phyloP scores from a whole-genome alignment of 306 rosid genomes.

The Castanospermum australe region DNA sequence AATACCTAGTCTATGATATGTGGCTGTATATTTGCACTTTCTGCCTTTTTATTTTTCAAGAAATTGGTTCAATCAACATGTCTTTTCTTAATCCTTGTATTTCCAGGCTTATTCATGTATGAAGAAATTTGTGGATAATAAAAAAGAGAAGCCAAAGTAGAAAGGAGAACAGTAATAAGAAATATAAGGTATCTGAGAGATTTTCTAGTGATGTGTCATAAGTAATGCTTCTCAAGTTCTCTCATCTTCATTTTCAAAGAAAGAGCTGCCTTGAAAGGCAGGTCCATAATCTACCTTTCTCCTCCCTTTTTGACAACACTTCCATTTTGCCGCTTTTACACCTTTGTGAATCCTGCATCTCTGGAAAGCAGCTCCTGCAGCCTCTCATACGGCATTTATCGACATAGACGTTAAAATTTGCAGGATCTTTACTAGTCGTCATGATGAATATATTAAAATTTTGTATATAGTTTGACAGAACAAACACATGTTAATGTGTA shows the following conservation, averaged over 20 bases:
- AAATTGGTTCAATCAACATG: neutral
- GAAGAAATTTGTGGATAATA: neutral
- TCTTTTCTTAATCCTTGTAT: neutral
- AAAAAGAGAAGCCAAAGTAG: neutral
- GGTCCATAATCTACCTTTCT: neutral
- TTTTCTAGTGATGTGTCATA: neutral
- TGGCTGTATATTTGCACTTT: neutral
- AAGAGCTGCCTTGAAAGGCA: neutral
- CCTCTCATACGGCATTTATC: neutral
- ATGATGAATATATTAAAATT: neutral
- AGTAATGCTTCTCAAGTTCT: slow-evolving; percentile 2
- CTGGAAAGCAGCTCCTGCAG: neutral
- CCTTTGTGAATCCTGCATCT: neutral
- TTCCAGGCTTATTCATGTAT: neutral
- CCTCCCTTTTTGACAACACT: neutral
- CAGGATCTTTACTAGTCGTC: neutral
- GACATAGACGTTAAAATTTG: neutral
- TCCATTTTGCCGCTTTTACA: neutral
- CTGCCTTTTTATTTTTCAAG: neutral
- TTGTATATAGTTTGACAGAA: neutral
- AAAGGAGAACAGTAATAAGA: neutral
- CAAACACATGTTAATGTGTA: neutral
- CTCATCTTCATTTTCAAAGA: neutral
- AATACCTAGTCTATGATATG: neutral
- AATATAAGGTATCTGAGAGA: neutral